Base-by-base conservation (phyloP, 495 filamentous ascomycete genomes). In the Tuber brumale region DNA sequence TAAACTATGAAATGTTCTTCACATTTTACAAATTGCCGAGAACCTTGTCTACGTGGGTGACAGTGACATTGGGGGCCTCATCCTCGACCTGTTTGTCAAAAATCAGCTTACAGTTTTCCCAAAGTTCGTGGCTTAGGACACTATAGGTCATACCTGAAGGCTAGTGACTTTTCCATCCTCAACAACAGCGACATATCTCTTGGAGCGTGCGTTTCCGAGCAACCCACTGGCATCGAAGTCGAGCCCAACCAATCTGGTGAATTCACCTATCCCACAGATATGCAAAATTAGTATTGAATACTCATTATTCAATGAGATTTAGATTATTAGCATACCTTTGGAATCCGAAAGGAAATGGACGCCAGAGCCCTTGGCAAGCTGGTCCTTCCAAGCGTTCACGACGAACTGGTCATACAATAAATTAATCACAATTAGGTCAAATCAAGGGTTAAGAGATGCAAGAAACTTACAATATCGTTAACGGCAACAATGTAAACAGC, bases 341-440 rank as follows among this genome's bases (percentile, higher is more conserved):
- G 95, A 93, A 84, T 99, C 95, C 74, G 92, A 94, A 37, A 97
- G 86, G 87, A 97, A 97, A 79, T 94, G 94, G 82, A 98, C 73
- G 16, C 69, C 19, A 2, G 76, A 76, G n/a, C 75, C 75, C 41
- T 76, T 70, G 42, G 51, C 77, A 27, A 83, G 74, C 16, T 70
- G 42, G 61, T 83, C 71, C 21, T 81, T 83, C 81, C 81, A 83
- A 19, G 81, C 81, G 18, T 83, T 81, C 69, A 83, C 74, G n/a
- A 83, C 81, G 48, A 83, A 83, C 76, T 81, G n/a, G 1, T 46
- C 12, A 23, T 31, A 39, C 23, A 14, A 42, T 27, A 48, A 79
- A 72, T 45, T 14, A 12, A 23, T 31, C 27, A 43, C n/a, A 39
- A 37, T 48, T 27, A 41, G 7, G 46, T 44, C 27, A 35, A 70